These are phyloP conservation scores for Trypanosomatidae sp. DNA, from an alignment of 208 protist species.

Conservation along the genomic window DNA sequence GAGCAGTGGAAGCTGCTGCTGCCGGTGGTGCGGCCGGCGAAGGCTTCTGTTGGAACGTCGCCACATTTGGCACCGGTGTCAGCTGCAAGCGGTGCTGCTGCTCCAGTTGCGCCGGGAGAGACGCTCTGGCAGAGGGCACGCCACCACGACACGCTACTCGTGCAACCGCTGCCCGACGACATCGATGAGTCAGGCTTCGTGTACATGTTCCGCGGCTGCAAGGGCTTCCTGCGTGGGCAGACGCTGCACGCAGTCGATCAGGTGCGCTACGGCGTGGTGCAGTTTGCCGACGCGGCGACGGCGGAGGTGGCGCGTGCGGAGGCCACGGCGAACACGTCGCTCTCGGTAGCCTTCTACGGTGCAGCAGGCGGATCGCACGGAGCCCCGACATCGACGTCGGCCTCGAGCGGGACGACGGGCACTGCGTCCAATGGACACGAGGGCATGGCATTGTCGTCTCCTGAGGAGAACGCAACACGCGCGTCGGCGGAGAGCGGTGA, in stretches of 20 bases:
- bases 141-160: conserved; percentile 13
- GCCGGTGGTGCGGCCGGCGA: too few species aligned
- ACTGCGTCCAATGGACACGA: too few species aligned
- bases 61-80: too few species aligned
- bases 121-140: conserved; percentile 17
- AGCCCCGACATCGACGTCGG: too few species aligned
- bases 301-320: conserved; percentile 19
- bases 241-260: conserved; percentile 23
- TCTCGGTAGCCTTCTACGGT: too few species aligned
- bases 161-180: conserved; percentile 16
- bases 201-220: conserved; percentile 33
- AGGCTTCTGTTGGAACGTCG: too few species aligned
- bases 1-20: conserved; percentile 31
- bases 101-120: conserved; percentile 10
- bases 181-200: conserved; percentile 27
- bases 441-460: too few species aligned
- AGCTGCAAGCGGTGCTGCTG: too few species aligned
- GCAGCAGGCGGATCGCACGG: too few species aligned
- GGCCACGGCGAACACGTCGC: too few species aligned
- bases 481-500: background rate
- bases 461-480: too few species aligned
- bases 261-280: conserved; percentile 28
- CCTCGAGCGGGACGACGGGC: too few species aligned
- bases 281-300: conserved; percentile 13
- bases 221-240: conserved; percentile 26